Evolutionary conservation across 2,329 filamentous ascomycete species (phyloP).

Genomic region (Phialocephala sp.): DNA sequence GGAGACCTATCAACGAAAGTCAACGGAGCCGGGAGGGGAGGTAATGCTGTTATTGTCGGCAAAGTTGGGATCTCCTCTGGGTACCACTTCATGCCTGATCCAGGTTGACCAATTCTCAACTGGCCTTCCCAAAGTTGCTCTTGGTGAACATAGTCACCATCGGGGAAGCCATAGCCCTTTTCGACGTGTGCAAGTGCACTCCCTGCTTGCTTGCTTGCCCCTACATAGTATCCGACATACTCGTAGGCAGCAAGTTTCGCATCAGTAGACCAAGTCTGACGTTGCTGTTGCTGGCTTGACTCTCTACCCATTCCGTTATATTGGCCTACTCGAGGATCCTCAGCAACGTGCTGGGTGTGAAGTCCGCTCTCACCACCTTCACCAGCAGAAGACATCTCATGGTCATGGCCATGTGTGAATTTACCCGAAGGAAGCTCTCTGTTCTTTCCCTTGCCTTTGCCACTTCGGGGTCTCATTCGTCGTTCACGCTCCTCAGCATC

Average conservation of each 20-base stretch:
- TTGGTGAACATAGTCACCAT: constrained; percentile 20
- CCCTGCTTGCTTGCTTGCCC: neutral
- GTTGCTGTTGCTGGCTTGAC: neutral
- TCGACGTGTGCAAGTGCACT: constrained; percentile 20
- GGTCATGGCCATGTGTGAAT: neutral
- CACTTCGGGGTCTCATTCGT: constrained; percentile 17
- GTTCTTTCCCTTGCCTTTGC: constrained; percentile 22
- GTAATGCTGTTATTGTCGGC: constrained; percentile 6
- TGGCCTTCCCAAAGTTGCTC: constrained; percentile 18
- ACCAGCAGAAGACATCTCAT: constrained; percentile 1
- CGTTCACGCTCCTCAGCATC: constrained; percentile 32
- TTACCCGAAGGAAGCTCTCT: neutral
- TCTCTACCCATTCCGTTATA: neutral
- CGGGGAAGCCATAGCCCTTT: constrained; percentile 24
- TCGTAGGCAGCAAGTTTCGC: constrained; percentile 22
- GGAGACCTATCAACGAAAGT: neutral
- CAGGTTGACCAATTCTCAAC: constrained; percentile 24
- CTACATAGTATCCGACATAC: constrained; percentile 27
- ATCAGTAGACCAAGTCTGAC: constrained; percentile 2
- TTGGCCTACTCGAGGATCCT: neutral
- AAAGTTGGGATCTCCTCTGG: constrained; percentile 9
- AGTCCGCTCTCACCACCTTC: neutral
- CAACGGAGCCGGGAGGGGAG: neutral
- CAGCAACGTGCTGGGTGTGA: neutral
- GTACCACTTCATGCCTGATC: constrained; percentile 36